phyloP scores from a whole-genome alignment of 352 stramenopile species.

The Phytophthora fragariaefolia region DNA sequence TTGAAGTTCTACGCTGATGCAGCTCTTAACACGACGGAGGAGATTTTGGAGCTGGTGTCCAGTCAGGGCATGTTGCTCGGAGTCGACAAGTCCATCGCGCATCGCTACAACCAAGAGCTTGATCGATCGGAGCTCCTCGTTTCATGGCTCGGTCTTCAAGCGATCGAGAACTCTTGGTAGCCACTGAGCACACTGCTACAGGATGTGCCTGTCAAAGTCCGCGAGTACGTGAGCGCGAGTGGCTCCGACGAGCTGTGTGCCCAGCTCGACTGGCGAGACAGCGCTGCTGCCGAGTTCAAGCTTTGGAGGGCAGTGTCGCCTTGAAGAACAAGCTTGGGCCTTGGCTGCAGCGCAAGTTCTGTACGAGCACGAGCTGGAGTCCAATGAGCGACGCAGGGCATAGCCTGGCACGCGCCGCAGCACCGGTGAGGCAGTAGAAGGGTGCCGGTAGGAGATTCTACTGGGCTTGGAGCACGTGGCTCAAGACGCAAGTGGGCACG shows the following conservation, averaged over 20 bases:
- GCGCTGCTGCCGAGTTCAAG: background rate
- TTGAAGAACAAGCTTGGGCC: too few relatives aligned
- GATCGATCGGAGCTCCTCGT: background rate
- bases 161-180: background rate
- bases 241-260: background rate
- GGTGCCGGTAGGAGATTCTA: too few relatives aligned
- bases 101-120: background rate
- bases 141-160: background rate
- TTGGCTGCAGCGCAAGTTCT: too few relatives aligned
- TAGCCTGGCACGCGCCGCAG: too few relatives aligned
- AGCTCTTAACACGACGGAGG: background rate
- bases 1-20: background rate
- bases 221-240: background rate
- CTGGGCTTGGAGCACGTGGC: too few relatives aligned
- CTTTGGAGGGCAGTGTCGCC: conserved; percentile 1
- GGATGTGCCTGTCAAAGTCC: background rate
- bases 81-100: background rate
- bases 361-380: too few relatives aligned
- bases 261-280: background rate
- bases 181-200: background rate
- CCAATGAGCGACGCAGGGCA: too few relatives aligned
- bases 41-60: background rate
- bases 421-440: too few relatives aligned
- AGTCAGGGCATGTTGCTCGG: background rate
- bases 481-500: too few relatives aligned